phyloP scores from a whole-genome alignment of 2,329 filamentous ascomycete species.

The Rutstroemia sp. region DNA sequence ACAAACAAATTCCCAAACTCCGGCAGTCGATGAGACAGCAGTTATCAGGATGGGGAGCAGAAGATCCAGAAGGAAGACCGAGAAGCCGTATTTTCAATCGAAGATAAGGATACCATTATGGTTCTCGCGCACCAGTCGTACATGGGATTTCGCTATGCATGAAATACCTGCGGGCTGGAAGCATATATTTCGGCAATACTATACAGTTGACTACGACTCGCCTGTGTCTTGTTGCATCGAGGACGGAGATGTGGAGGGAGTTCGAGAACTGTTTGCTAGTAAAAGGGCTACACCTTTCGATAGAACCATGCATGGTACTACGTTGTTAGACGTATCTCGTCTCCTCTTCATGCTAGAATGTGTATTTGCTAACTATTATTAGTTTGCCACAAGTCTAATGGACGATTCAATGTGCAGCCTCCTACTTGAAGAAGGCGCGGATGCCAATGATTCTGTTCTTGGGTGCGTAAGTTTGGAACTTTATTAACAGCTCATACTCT shows the following conservation, averaged over 20 bases:
- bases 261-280: neutral
- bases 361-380: neutral
- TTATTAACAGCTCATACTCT: too few relatives aligned
- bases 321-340: neutral
- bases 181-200: neutral
- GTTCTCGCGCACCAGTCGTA: neutral
- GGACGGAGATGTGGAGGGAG: neutral
- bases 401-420: neutral
- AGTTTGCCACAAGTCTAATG: neutral
- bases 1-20: neutral
- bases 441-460: neutral
- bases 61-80: neutral
- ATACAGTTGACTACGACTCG: neutral
- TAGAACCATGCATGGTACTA: fast-evolving
- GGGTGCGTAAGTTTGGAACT: too few relatives aligned
- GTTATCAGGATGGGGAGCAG: too few relatives aligned
- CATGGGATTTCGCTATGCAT: neutral
- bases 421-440: neutral
- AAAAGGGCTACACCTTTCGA: neutral
- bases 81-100: neutral
- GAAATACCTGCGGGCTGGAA: neutral
- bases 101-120: neutral
- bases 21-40: too few relatives aligned
- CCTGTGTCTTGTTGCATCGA: fast-evolving
- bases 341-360: neutral